These are phyloP conservation scores for Cicer arietinum DNA, from an alignment of 306 rosid genomes.

Conservation along the genomic window DNA sequence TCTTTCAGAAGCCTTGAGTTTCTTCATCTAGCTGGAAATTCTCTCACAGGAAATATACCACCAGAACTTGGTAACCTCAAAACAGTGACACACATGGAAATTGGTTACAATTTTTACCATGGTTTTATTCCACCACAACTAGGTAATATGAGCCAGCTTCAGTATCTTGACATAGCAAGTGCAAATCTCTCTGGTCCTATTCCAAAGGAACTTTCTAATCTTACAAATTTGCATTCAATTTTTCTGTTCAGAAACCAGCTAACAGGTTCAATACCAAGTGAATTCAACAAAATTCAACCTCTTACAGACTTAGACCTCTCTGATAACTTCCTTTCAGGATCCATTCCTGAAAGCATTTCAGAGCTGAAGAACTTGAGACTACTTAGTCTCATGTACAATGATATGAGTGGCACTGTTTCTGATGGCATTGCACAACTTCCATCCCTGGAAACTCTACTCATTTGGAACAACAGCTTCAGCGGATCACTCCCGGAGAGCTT, in stretches of 20 bases:
- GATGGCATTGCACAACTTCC: conserved; percentile 74
- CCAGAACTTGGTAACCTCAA: conserved; percentile 80
- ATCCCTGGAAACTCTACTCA: conserved; percentile 81
- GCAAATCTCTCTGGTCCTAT: conserved; percentile 80
- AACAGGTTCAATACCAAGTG: conserved; percentile 70
- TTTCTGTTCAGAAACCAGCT: conserved; percentile 86
- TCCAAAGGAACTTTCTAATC: conserved; percentile 75
- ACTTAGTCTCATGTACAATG: conserved; percentile 85
- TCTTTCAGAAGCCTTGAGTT: conserved; percentile 78
- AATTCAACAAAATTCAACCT: conserved; percentile 56
- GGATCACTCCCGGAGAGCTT: conserved; percentile 74
- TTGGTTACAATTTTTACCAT: conserved; percentile 76
- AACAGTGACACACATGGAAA: conserved; percentile 89
- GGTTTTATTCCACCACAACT: conserved; percentile 73
- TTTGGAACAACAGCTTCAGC: conserved; percentile 79
- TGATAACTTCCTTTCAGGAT: conserved; percentile 77
- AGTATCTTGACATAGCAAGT: conserved; percentile 86
- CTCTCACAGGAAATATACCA: conserved; percentile 75
- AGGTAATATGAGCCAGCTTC: conserved; percentile 82
- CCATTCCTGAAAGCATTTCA: conserved; percentile 77
- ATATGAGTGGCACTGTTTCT: conserved; percentile 79
- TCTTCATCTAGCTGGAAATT: conserved; percentile 86
- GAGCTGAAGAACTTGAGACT: conserved; percentile 70
- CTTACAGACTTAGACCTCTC: conserved; percentile 83
- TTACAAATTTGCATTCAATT: conserved; percentile 70